Conservation (phyloP, 2,329 filamentous ascomycete species). For the Calonectria crousiana region DNA sequence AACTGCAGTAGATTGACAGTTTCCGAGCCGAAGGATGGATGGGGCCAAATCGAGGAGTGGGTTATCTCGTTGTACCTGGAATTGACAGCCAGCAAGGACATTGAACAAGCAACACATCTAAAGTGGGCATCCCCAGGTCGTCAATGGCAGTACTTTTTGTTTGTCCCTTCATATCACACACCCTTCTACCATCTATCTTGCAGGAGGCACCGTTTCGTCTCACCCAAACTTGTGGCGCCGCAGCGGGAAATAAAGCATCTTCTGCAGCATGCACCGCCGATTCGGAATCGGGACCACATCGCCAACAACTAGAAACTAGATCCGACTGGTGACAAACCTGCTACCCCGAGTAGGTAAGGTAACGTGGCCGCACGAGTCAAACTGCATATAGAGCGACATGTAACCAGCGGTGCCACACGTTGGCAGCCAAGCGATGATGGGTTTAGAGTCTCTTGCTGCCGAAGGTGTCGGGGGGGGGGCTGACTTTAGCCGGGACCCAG, state of each 20-base stretch:
- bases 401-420: slow-evolving; percentile 35
- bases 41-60: background rate
- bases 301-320: slow-evolving; percentile 1
- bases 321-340: slow-evolving; percentile 7
- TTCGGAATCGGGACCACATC: slow-evolving; percentile 20
- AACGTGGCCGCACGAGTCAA: slow-evolving; percentile 20
- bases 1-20: slow-evolving; percentile 19
- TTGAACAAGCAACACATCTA: background rate
- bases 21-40: slow-evolving; percentile 3
- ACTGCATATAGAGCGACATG: background rate
- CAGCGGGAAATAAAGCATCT: background rate
- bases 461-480: slow-evolving; percentile 14
- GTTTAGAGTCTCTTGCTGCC: background rate
- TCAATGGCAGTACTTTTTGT: background rate
- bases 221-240: background rate
- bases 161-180: background rate
- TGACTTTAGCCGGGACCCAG: slow-evolving; percentile 24
- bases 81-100: background rate
- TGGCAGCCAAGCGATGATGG: slow-evolving; percentile 12
- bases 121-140: background rate
- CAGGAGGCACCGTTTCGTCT: background rate
- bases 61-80: background rate
- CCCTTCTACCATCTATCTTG: background rate
- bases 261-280: background rate
- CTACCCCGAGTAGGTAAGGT: slow-evolving; percentile 3